Evolutionary conservation across 768 basidiomycete genomes (phyloP), one percentile per base, ranked within the genome.

Genomic region (Tylopilus rubrobrunneus): DNA sequence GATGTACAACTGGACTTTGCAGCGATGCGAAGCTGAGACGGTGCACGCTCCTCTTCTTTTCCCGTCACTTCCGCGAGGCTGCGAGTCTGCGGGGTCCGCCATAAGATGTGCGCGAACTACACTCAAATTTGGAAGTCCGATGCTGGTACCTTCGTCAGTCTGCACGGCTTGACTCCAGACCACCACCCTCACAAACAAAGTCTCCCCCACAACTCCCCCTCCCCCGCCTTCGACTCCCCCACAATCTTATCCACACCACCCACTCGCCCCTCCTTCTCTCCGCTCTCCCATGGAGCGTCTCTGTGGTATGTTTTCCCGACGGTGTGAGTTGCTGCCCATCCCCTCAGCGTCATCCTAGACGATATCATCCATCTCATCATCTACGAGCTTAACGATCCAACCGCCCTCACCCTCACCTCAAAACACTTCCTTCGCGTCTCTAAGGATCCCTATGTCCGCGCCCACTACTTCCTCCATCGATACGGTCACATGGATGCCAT

Each of bases 301-400:
- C 49, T 86, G 84, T 59, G 84, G 85, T 87, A 63, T 56, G 84
- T 76, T 59, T 57, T 56, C 45, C 48, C 52, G 45, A 41, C 52
- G 14, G 25, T 25, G 25, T 25, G 25, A 25, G 25, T 25, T 25
- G 25, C 25, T 25, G 25, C 25, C 25, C 25, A 25, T 25, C 25
- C 25, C 15, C 45, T 65, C 54, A 60, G 29, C 21, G 14, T 44
- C 34, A 21, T 6, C 37, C 23, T 49, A 80, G 78, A 77, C 65
- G 88, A 91, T 73, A 74, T 91, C 58, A 72, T 91, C 39, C 84
- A 86, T 67, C 71, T 87, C 57, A 77, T 91, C 66, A 80, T 90
- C 68, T 86, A 82, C 71, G 83, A 87, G 63, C 79, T 89, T 50
- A 71, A 76, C 60, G 82, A 86, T 69, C 88, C 88, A 37, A 75